Evolutionary conservation across 371 early-diverging fungal genomes (phyloP), one percentile per base, ranked within the genome.

Genomic region (Rhizopus sp.): DNA sequence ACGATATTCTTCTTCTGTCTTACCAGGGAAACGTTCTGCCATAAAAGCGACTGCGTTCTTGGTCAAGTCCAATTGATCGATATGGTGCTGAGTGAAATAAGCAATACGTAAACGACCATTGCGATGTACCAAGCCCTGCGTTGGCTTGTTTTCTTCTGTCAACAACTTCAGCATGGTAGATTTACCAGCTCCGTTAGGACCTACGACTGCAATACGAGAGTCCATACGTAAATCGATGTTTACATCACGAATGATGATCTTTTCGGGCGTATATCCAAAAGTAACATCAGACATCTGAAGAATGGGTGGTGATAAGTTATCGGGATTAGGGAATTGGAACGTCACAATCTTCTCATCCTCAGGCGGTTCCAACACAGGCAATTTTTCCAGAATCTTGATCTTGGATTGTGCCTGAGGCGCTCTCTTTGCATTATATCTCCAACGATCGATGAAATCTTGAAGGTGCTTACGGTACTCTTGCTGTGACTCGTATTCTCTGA

Each of bases 361-460:
- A 46, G 97, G 96, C 31, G 88, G 84, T 55, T 94, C 91, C 45
- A 98, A 78, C 48, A 84, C 92, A 3, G 97, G 97, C 37, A 99
- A 73, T 65, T 98, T 98, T 70, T 99, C 98, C 55, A 99, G 79
- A 59, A 97, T 91, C 83, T 99, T 99, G 72, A 99, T 88, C 78
- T 94, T 97, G 64, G 87, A 89, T 80, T 99, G 99, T 8, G 98
- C 99, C 75, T 97, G 97, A 30, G 97, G 90, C 17, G 97, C 96
- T 55, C 98, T 85, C 65, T 96, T 98, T 42, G 99, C 98, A 79
- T 98, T 98, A 77, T 94, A 97, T 68, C 99, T 83, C 96, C 99
- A 99, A 48, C 97, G 88, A 70, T 99, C 99, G 62, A 99, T 96
- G 69, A 98, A 99, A 34, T 92, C 96, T 71, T 97, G 94, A 62